These are phyloP conservation scores for Phaseolus coccineus DNA, from an alignment of 331 rosid species.

Conservation along the genomic window DNA sequence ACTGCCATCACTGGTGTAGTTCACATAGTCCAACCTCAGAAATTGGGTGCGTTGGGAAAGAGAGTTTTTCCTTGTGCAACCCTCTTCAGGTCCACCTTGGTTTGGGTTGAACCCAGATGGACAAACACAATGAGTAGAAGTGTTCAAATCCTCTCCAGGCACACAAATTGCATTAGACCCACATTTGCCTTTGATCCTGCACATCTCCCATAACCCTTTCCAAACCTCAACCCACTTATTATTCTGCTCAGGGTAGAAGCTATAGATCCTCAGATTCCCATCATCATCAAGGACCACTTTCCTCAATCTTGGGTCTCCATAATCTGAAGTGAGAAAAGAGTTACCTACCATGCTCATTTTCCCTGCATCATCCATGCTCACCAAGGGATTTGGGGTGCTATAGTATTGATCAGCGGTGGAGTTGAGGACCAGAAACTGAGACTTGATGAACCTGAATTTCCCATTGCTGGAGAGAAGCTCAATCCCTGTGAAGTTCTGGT, in stretches of 20 bases:
- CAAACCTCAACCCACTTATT: constrained; percentile 69
- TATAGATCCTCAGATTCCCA: constrained; percentile 74
- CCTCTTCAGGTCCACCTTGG: constrained; percentile 42
- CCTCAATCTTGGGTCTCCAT: constrained; percentile 53
- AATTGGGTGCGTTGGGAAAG: constrained; percentile 48
- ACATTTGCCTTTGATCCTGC: constrained; percentile 65
- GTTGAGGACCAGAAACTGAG: constrained; percentile 41
- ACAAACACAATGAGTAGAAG: constrained; percentile 60
- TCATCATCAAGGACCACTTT: constrained; percentile 71
- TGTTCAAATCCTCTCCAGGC: constrained; percentile 48
- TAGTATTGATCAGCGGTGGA: constrained; percentile 44
- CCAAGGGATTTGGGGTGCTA: neutral
- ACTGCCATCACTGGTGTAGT: constrained; percentile 49
- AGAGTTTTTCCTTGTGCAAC: constrained; percentile 58
- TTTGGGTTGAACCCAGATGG: constrained; percentile 70
- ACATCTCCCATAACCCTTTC: constrained; percentile 61
- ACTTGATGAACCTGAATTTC: constrained; percentile 47
- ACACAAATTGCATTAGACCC: constrained; percentile 74
- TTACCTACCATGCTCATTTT: constrained; percentile 43
- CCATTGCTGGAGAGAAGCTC: constrained; percentile 51
- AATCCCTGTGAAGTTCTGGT: constrained; percentile 51
- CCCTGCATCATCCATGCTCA: constrained; percentile 49
- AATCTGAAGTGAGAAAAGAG: constrained; percentile 60
- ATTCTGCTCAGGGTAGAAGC: constrained; percentile 49
- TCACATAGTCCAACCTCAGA: constrained; percentile 72